phyloP scores from a whole-genome alignment of 345 rosid genomes.

The Aegle marmelos region DNA sequence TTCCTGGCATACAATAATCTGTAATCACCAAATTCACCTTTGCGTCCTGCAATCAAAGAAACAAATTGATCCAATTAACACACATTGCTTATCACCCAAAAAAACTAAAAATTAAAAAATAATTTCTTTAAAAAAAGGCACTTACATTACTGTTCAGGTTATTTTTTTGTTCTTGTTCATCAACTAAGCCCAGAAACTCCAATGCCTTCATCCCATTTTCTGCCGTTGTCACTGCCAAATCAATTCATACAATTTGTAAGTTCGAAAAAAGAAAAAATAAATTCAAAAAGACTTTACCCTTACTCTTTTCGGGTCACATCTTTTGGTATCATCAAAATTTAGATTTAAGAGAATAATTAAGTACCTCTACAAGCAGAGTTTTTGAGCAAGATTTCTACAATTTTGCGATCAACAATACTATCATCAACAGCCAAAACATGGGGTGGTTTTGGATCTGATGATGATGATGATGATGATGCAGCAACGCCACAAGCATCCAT shows the following conservation, averaged over 20 bases:
- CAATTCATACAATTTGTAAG: too few relatives aligned
- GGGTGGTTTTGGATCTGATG: constrained; percentile 27
- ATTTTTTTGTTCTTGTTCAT: constrained; percentile 35
- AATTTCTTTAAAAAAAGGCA: too few relatives aligned
- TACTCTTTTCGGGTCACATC: too few relatives aligned
- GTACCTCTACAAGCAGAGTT: constrained; percentile 77
- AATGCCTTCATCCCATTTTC: constrained; percentile 73
- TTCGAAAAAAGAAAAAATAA: too few relatives aligned
- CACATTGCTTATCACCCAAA: neutral
- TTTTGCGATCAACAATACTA: constrained; percentile 62
- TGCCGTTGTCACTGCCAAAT: constrained; percentile 66
- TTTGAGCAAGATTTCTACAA: constrained; percentile 61
- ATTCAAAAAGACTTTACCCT: too few relatives aligned
- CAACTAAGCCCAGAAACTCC: constrained; percentile 63
- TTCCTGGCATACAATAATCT: constrained; percentile 93
- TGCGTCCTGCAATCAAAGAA: constrained; percentile 35
- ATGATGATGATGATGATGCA: constrained; percentile 23
- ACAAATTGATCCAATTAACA: neutral
- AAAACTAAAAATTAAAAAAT: too few relatives aligned
- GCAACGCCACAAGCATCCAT: neutral
- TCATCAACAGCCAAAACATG: constrained; percentile 92
- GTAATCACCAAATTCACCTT: constrained; percentile 77
- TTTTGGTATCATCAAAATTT: too few relatives aligned
- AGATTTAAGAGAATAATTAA: too few relatives aligned
- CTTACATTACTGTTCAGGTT: constrained; percentile 17